Percentiles rank a stretch among this genome's conserved stretches.
Evolutionary conservation across 345 rosid genomes (phyloP).

Genomic region (Lumnitzera littorea): DNA sequence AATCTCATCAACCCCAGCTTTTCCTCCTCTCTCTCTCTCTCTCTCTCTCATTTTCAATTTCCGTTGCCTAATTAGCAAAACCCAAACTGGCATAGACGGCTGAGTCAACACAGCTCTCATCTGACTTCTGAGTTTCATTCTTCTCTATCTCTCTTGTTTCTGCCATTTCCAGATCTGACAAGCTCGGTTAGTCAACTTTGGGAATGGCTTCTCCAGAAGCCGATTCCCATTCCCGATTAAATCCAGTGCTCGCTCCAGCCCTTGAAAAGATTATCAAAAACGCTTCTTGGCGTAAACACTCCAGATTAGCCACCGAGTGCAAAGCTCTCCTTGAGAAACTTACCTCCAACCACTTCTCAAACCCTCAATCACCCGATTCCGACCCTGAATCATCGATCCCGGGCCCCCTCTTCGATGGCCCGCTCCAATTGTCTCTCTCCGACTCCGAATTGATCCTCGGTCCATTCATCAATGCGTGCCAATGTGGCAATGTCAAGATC

Average conservation of each 20-base stretch:
- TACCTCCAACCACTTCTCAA: conserved; percentile 33
- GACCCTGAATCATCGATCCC: conserved; percentile 56
- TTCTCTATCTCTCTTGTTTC: no score
- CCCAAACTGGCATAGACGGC: background rate
- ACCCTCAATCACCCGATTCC: conserved; percentile 36
- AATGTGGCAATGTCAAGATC: conserved; percentile 64
- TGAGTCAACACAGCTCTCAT: no score
- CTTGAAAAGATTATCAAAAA: conserved; percentile 83
- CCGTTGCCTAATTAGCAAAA: background rate
- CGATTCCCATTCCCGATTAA: conserved; percentile 97
- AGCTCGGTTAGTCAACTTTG: conserved; percentile 27
- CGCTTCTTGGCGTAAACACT: conserved; percentile 98
- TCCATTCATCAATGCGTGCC: conserved; percentile 74
- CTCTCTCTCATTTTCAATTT: background rate
- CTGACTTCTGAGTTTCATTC: no score
- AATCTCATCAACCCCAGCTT: conserved; percentile 18
- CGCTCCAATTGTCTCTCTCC: conserved; percentile 56
- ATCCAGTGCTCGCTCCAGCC: conserved; percentile 64
- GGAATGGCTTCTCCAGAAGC: conserved; percentile 99
- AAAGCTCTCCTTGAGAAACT: conserved; percentile 73
- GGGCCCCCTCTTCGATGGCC: conserved; percentile 88
- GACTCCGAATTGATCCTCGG: conserved; percentile 85
- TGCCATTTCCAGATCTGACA: conserved; percentile 28
- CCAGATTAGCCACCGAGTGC: conserved; percentile 90
- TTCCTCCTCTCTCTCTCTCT: conserved; percentile 4